Evolutionary conservation across 75 land plant genomes (phyloP).

Genomic region (Cupressus sempervirens): DNA sequence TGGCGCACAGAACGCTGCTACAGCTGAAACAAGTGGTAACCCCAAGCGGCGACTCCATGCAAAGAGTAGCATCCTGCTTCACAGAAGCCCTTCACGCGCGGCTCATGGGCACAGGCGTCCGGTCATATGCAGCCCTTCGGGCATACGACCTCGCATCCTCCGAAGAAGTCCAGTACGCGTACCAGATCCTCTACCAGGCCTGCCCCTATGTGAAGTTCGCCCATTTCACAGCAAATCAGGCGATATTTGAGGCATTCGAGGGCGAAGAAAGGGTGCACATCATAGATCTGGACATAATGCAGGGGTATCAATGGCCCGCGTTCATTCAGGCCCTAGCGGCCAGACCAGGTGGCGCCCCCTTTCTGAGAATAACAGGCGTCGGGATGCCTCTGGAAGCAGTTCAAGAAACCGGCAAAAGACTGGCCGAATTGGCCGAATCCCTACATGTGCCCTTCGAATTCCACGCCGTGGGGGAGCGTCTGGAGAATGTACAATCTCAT

Average conservation of each 20-base stretch:
- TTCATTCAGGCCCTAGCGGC: constrained; percentile 62
- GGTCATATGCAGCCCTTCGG: constrained; percentile 14
- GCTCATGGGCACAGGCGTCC: constrained; percentile 23
- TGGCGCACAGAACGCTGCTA: constrained; percentile 27
- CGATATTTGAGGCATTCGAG: constrained; percentile 58
- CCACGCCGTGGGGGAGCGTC: constrained; percentile 41
- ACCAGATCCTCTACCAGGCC: constrained; percentile 53
- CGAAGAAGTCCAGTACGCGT: constrained; percentile 40
- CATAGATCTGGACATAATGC: constrained; percentile 48
- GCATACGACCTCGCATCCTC: constrained; percentile 29
- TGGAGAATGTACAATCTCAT: constrained; percentile 39
- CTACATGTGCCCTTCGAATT: constrained; percentile 49
- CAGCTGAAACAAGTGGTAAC: constrained; percentile 44
- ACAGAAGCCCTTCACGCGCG: constrained; percentile 48
- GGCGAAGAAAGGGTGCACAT: constrained; percentile 48
- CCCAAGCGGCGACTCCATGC: constrained; percentile 59
- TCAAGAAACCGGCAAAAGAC: constrained; percentile 39
- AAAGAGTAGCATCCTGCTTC: constrained; percentile 57
- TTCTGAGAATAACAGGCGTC: constrained; percentile 50
- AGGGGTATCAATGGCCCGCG: constrained; percentile 66
- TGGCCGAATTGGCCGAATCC: constrained; percentile 42
- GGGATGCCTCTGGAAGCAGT: constrained; percentile 32
- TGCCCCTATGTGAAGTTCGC: constrained; percentile 62
- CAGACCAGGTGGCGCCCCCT: constrained; percentile 51
- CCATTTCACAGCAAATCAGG: constrained; percentile 61